Base-by-base conservation (phyloP, 257 asterid species). In the Solanum piurae region DNA sequence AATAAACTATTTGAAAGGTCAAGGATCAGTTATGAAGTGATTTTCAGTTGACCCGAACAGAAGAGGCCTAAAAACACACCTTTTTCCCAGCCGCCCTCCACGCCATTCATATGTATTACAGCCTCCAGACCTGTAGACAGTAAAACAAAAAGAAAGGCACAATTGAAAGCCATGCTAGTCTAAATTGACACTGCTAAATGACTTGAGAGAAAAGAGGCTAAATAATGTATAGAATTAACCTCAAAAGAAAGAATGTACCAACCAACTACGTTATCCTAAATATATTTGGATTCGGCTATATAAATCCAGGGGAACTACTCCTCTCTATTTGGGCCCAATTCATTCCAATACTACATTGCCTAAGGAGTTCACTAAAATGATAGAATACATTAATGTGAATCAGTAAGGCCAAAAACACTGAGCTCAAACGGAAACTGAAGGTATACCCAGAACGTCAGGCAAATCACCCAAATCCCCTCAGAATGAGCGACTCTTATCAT, bases 61-160 rank as follows among this genome's bases (percentile, higher is more conserved):
- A 72, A 27, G 25, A 36, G 27, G 29, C 72, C 40, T 62, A 13
- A 40, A 49, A 87, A 29, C 91, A 9, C 31, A 94, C 99, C 99
- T 92, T 95, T 90, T 89, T 91, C 58, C 91, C 95, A 16, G 91
- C 88, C 49, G 91, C 93, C 83, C 94, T 93, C 97, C 93, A 95
- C 89, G 98, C 98, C 99, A 96, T 96, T 93, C 85, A 91, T 75
- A 91, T 83, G 87, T 37, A 84, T 75, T 86, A 69, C 84, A 88
- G 83, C 86, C 68, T 86, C 89, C 83, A 74, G 79, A 71, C 88
- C 90, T 87, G 87, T 89, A 85, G 58, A 66, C 66, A 87, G 75
- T 60, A 34, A 86, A 23, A 80, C 85, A 49, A 80, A 80, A 80
- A 29, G 16, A 80, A 29, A 80, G 20, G 29, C 20, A 46, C 23